Conservation (phyloP, 805 yeast species). For the Pichia pseudocactophila region DNA sequence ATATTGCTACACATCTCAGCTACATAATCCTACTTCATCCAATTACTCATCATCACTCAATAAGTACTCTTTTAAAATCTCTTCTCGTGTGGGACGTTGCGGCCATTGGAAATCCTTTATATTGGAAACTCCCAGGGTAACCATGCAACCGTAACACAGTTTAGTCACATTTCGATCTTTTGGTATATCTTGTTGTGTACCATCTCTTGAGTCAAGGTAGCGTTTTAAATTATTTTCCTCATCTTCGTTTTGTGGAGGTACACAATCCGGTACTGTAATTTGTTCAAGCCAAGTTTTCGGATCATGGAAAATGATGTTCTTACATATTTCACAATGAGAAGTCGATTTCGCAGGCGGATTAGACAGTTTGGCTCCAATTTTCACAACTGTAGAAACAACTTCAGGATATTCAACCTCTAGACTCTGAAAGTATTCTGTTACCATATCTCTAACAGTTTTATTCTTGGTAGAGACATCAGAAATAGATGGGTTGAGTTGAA, state of each 20-base stretch:
- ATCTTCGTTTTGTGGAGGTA: constrained; percentile 35
- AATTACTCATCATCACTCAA: constrained; percentile 8
- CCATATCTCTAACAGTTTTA: constrained; percentile 75
- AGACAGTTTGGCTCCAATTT: constrained; percentile 72
- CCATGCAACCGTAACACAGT: constrained; percentile 75
- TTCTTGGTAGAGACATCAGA: constrained; percentile 44
- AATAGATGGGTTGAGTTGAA: constrained; percentile 5
- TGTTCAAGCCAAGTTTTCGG: constrained; percentile 60
- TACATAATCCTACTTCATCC: too few relatives aligned
- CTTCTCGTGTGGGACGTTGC: constrained; percentile 17
- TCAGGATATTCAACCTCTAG: constrained; percentile 79
- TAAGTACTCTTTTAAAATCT: constrained; percentile 23
- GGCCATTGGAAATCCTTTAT: constrained; percentile 27
- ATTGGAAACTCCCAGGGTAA: constrained; percentile 40
- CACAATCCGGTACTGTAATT: constrained; percentile 55
- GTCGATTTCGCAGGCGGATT: constrained; percentile 30
- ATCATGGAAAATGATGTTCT: constrained; percentile 40
- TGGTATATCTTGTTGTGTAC: background rate
- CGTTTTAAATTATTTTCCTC: constrained; percentile 29
- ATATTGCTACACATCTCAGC: too few relatives aligned
- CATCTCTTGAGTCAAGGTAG: constrained; percentile 13
- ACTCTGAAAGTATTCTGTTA: constrained; percentile 58
- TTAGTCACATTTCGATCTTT: constrained; percentile 12
- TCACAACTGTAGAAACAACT: constrained; percentile 85
- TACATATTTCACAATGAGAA: constrained; percentile 48